Conservation (phyloP, 148 eudicot species). For the Amaranthus palmeri region DNA sequence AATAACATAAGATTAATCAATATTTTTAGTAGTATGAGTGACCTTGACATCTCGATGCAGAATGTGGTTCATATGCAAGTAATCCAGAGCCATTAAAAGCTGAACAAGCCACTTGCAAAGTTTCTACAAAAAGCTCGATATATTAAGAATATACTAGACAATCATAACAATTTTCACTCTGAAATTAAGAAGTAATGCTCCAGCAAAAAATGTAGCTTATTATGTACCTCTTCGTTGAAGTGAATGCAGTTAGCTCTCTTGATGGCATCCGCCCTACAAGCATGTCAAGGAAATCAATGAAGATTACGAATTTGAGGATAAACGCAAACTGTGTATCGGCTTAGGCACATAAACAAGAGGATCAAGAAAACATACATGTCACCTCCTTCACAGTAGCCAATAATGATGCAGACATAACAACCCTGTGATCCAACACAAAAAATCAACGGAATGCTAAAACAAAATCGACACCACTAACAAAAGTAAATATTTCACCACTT, state of each 20-base stretch:
- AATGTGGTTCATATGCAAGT: slow-evolving; percentile 72
- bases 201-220: slow-evolving; percentile 7
- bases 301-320: slow-evolving; percentile 8
- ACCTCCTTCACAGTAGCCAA: slow-evolving; percentile 96
- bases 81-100: slow-evolving; percentile 83
- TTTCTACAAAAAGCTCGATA: slow-evolving; percentile 42
- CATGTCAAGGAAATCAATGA: slow-evolving; percentile 16
- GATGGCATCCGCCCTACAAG: slow-evolving; percentile 76
- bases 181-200: neutral
- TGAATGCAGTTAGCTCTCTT: slow-evolving; percentile 65
- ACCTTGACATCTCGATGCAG: slow-evolving; percentile 97
- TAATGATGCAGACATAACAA: slow-evolving; percentile 93
- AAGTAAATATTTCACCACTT: too few relatives aligned
- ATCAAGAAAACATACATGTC: slow-evolving; percentile 69
- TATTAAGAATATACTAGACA: neutral
- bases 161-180: neutral
- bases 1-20: neutral
- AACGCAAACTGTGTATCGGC: neutral
- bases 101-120: slow-evolving; percentile 94
- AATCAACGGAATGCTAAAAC: slow-evolving; percentile 4
- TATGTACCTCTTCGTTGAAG: slow-evolving; percentile 83
- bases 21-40: slow-evolving; percentile 7
- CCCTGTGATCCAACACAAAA: slow-evolving; percentile 50
- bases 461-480: too few relatives aligned
- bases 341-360: neutral